phyloP scores from a whole-genome alignment of 768 basidiomycete genomes.

The Lactifluus hygrophoroides region DNA sequence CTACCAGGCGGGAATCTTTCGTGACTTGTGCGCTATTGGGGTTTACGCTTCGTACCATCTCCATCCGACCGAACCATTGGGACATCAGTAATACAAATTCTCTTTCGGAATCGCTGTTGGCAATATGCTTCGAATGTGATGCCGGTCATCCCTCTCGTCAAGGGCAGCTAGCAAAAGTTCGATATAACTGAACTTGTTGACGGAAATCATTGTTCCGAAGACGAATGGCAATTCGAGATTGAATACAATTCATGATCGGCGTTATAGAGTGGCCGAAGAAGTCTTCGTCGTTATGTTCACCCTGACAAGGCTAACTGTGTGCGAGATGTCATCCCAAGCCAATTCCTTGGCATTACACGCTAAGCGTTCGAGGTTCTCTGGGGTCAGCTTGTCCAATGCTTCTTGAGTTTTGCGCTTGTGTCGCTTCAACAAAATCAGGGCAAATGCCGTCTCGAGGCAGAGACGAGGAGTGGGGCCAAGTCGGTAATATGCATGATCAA shows the following conservation, averaged over 20 bases:
- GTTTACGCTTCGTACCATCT: background rate
- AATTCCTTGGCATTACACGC: no score
- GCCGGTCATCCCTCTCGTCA: background rate
- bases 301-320: no score
- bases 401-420: no score
- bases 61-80: background rate
- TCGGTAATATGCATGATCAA: background rate
- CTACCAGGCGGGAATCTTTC: background rate
- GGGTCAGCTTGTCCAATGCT: no score
- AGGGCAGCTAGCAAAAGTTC: background rate
- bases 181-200: background rate
- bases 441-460: background rate
- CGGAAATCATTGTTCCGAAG: no score
- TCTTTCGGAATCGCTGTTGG: background rate
- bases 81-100: background rate
- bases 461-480: background rate
- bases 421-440: no score
- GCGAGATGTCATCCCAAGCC: no score
- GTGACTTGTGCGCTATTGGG: background rate
- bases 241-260: no score
- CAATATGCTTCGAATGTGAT: background rate
- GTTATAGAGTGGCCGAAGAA: no score
- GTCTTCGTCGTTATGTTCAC: no score
- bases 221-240: background rate
- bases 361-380: no score